Conservation (phyloP, 139 green algal species). For the Chlamydomonas schloesseri region DNA sequence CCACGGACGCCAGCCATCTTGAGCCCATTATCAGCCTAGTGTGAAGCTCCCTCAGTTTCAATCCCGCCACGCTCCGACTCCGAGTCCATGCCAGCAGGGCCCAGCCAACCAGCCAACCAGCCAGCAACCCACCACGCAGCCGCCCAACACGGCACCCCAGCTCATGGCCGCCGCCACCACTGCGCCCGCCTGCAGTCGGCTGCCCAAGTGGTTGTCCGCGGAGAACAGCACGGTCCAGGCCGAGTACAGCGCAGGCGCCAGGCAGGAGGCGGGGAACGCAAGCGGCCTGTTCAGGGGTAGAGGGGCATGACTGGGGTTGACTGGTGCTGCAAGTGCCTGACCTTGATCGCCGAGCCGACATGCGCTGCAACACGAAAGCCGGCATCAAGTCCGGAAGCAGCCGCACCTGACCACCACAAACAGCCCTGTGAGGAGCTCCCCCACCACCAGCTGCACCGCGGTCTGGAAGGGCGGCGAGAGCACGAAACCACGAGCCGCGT, state of each 20-base stretch:
- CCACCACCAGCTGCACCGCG: constrained; percentile 20
- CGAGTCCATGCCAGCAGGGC: too few species aligned
- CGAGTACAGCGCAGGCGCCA: not conserved
- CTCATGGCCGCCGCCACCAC: not conserved
- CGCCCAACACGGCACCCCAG: not conserved
- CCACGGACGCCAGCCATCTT: too few species aligned
- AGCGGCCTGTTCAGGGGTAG: constrained; percentile 13
- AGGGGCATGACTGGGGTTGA: too few species aligned
- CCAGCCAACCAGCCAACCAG: too few species aligned
- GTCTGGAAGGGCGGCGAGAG: constrained; percentile 34
- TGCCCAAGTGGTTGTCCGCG: constrained; percentile 38
- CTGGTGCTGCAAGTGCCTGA: too few species aligned
- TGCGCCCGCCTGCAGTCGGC: not conserved
- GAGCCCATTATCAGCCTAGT: too few species aligned
- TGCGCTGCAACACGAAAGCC: too few species aligned
- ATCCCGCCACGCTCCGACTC: too few species aligned
- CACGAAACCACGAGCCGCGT: not conserved
- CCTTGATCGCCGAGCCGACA: not conserved
- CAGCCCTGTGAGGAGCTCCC: constrained; percentile 27
- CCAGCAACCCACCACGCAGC: constrained; percentile 6
- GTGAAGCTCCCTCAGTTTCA: too few species aligned
- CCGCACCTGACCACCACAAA: constrained; percentile 42
- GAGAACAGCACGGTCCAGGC: not conserved
- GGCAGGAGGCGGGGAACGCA: constrained; percentile 7
- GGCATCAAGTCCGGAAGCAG: not conserved